Base-by-base conservation (phyloP, 1,284 basidiomycete genomes). In the Bjerkandera adusta region DNA sequence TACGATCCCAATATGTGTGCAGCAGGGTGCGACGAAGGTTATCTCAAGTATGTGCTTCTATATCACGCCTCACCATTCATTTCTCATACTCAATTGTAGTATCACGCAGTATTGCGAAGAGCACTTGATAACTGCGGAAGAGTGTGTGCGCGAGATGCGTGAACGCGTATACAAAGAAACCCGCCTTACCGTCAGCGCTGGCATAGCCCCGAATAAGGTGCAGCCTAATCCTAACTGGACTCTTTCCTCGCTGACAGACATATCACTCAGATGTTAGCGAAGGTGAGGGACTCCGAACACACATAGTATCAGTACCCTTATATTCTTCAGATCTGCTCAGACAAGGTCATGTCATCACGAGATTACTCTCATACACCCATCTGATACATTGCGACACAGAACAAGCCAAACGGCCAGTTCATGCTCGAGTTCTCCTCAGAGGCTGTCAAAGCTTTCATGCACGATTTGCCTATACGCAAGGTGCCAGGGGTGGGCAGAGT, bases 331-430 rank as follows among this genome's bases (percentile, higher is more conserved):
- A 96, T 97, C 45, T 94, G 90, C 62, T 96, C 92, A 33, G 94
- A 97, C 64, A 90, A 87, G 71, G 85, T 84, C 45, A 29, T 20
- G 49, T 30, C 35, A 43, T 7, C 12, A 11, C 11, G 24, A 21
- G 15, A 18, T 22, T 16, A 6, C 11, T 21, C 11, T 3, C 15
- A 22, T 2, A 22, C 18, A 15, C 13, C 16, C 26, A 15, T 15
- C 7, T 13, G 12, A 45, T 25, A 3, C 6, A 18, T 42, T 5
- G 12, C 29, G 10, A 21, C 25, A 26, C 53, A 89, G 83, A 97
- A 97, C 67, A 97, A 97, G 68, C 94, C 94, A 0, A 91, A 97
- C 60, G 94, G 93, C 1, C 91, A 95, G 64, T 97, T 81, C 57
- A 77, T 81, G 56, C 76, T 96, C 27, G 69, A 81, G 3, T 90